Conservation (phyloP, 1,139 yeast genomes). For the Lipomyces yarrowii region DNA sequence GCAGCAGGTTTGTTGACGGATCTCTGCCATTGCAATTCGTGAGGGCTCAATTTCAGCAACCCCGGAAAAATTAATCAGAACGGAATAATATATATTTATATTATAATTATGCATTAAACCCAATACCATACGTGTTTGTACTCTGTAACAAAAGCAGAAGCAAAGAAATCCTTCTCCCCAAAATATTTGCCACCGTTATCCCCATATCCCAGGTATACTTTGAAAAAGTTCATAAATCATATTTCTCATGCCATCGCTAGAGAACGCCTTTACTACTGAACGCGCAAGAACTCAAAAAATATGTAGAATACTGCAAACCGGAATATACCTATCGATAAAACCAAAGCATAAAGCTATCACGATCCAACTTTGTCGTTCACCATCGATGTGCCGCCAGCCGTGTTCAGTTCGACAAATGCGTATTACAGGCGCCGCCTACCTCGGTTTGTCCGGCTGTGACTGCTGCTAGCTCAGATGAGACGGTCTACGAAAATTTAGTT, state of each 20-base stretch:
- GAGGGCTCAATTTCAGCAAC: neutral
- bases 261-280: neutral
- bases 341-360: too few relatives aligned
- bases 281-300: neutral
- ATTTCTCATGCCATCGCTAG: neutral
- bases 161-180: neutral
- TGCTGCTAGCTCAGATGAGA: neutral
- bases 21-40: too few relatives aligned
- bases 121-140: neutral
- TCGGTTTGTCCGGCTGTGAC: too few relatives aligned
- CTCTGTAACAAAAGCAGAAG: neutral
- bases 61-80: neutral
- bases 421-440: too few relatives aligned
- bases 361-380: too few relatives aligned
- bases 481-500: neutral
- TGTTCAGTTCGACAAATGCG: too few relatives aligned
- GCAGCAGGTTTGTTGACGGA: too few relatives aligned
- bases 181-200: neutral
- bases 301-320: neutral
- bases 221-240: neutral
- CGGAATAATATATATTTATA: neutral
- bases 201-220: neutral
- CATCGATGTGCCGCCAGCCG: too few relatives aligned
- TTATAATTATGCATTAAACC: neutral
- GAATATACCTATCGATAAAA: neutral